Base-by-base conservation (phyloP, 2,329 filamentous ascomycete species). In the Fusarium sp. region DNA sequence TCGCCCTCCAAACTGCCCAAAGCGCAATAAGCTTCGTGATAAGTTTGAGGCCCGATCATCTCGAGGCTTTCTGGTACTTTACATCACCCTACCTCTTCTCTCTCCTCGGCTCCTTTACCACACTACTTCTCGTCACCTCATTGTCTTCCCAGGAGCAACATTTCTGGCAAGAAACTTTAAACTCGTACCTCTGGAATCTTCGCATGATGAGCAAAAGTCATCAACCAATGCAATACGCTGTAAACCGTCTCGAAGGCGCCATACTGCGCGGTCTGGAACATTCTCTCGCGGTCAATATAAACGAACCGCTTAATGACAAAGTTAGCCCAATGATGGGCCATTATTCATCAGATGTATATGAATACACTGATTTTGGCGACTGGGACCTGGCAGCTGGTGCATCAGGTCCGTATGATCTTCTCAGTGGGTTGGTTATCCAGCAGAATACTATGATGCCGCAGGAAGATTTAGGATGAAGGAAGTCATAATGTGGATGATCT, bases 21-120 rank as follows among this genome's bases (percentile, higher is more conserved):
- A 72, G 63, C 43, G 79, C 79, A 21, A 75, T 76, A 62, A 75
- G 75, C 18, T 80, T 82, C 44, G 77, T 81, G 4, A 79, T 64
- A 23, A 72, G 54, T 21, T 42, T 77, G 37, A 74, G 75, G 12
- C 79, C 79, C 3, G 79, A 82, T 45, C 80, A 82, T 42, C 73
- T 82, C 12, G 78, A 80, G 39, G 78, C 78, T 18, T 82, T 82
- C 39, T 82, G 80, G 80, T 81, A 81, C 65, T 77, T 77, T 51
- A 76, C 75, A 11, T 80, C 79, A 4, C 77, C 78, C 12, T 80
- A 80, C 61, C 78, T 81, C 58, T 82, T 81, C 63, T 78, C 79
- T 5, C 71, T 81, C 12, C 75, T 81, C 9, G 79, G 78, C 12
- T 78, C 79, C n/a, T 81, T 82, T 55, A 79, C 77, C 6, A 80